Conservation (phyloP, 306 rosid genomes). For the Lithocarpus polystachyus region DNA sequence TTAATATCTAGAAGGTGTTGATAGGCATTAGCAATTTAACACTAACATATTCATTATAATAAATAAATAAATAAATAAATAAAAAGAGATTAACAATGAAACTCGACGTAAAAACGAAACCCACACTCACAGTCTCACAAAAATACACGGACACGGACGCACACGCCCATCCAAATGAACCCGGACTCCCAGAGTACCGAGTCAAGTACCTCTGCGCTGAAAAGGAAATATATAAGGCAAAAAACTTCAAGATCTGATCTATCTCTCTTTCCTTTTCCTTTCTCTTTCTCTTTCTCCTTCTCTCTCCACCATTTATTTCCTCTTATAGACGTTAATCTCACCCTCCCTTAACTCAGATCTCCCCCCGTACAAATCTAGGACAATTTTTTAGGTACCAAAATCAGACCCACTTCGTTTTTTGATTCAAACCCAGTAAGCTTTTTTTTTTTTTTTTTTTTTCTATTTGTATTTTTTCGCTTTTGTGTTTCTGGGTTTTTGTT, state of each 20-base stretch:
- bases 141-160: no score
- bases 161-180: no score
- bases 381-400: neutral
- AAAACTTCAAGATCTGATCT: neutral
- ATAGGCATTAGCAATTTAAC: neutral
- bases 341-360: neutral
- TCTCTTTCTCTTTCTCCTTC: neutral
- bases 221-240: no score
- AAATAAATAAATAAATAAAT: no score
- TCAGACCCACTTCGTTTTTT: neutral
- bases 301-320: neutral
- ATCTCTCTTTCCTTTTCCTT: no score
- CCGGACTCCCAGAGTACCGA: no score
- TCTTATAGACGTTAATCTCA: neutral
- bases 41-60: no score
- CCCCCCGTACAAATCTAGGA: neutral
- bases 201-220: no score
- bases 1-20: neutral
- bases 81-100: no score
- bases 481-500: constrained; percentile 8
- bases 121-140: no score
- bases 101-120: no score
- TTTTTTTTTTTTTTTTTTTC: neutral
- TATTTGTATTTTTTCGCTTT: neutral
- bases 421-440: constrained; percentile 22